Conservation (phyloP, 2,329 filamentous ascomycete genomes). For the Fusarium burgessii region DNA sequence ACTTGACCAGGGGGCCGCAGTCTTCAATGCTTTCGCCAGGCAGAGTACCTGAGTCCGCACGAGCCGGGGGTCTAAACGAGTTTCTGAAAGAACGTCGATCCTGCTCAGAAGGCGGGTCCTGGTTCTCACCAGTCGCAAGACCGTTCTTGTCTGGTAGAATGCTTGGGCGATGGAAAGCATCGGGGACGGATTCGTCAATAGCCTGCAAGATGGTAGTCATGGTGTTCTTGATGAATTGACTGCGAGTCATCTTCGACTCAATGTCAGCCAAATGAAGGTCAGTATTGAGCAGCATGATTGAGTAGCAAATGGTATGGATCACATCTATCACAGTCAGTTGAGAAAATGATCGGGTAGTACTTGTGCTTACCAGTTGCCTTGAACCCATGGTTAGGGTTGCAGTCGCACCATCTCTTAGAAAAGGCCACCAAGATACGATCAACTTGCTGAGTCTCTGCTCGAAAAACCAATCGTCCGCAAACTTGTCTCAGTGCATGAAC, state of each 20-base stretch:
- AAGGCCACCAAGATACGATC: slow-evolving; percentile 94
- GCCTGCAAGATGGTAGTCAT: slow-evolving; percentile 88
- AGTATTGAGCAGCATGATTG: slow-evolving; percentile 93
- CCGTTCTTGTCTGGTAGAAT: slow-evolving; percentile 62
- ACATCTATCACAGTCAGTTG: slow-evolving; percentile 72
- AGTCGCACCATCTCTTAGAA: slow-evolving; percentile 90
- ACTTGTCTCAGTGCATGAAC: slow-evolving; percentile 82
- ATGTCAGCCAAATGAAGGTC: slow-evolving; percentile 96
- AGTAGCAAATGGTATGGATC: slow-evolving; percentile 97
- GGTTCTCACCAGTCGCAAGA: slow-evolving; percentile 50
- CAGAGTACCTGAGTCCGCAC: slow-evolving; percentile 56
- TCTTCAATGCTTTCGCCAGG: slow-evolving; percentile 56
- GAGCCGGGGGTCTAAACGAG: slow-evolving; percentile 64
- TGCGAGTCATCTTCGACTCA: slow-evolving; percentile 94
- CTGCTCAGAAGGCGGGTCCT: slow-evolving; percentile 52
- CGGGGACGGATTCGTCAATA: slow-evolving; percentile 77
- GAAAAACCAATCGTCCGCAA: slow-evolving; percentile 83
- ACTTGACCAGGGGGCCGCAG: slow-evolving; percentile 81
- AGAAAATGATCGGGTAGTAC: neutral
- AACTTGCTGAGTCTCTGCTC: slow-evolving; percentile 95
- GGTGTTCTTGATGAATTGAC: slow-evolving; percentile 96
- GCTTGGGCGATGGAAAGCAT: slow-evolving; percentile 71
- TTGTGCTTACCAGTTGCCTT: slow-evolving; percentile 78
- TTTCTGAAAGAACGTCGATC: slow-evolving; percentile 57
- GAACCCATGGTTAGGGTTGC: slow-evolving; percentile 93